Evolutionary conservation across 352 stramenopile genomes (phyloP).

Genomic region (Pythium guiyangense): DNA sequence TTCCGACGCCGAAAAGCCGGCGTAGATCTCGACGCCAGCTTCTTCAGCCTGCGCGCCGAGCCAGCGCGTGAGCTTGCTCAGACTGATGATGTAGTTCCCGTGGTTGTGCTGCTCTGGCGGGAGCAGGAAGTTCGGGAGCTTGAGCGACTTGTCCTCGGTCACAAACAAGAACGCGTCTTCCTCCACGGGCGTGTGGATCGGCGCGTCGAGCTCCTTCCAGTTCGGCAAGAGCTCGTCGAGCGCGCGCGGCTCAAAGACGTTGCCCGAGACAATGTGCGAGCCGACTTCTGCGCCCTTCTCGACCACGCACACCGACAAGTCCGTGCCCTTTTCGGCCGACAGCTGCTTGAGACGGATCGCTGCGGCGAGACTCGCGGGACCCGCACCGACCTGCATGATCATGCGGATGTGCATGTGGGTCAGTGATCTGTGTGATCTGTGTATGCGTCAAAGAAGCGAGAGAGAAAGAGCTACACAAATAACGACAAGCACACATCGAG

Average conservation of each 20-base stretch:
- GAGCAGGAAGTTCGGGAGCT: constrained; percentile 91
- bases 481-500: background rate
- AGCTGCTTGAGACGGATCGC: constrained; percentile 99
- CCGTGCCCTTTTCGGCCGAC: constrained; percentile 88
- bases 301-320: constrained; percentile 94
- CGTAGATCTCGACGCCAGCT: constrained; percentile 98
- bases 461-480: too few species aligned
- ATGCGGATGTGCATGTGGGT: background rate
- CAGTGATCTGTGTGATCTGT: background rate
- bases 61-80: constrained; percentile 96
- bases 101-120: constrained; percentile 97
- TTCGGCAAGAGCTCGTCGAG: constrained; percentile 96
- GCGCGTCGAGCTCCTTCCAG: constrained; percentile 88
- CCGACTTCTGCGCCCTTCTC: constrained; percentile 96
- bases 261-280: constrained; percentile 97
- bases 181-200: constrained; percentile 91
- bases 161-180: constrained; percentile 95
- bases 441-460: too few species aligned
- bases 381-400: constrained; percentile 50
- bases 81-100: constrained; percentile 98
- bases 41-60: constrained; percentile 96
- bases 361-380: constrained; percentile 91
- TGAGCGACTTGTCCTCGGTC: constrained; percentile 80
- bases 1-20: constrained; percentile 96
- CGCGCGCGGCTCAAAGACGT: constrained; percentile 98